A percentile compares a stretch with the other conserved stretches of the same genome.
These are phyloP conservation scores for Mrakia gelida DNA, from an alignment of 768 basidiomycete species.

Conservation along the genomic window DNA sequence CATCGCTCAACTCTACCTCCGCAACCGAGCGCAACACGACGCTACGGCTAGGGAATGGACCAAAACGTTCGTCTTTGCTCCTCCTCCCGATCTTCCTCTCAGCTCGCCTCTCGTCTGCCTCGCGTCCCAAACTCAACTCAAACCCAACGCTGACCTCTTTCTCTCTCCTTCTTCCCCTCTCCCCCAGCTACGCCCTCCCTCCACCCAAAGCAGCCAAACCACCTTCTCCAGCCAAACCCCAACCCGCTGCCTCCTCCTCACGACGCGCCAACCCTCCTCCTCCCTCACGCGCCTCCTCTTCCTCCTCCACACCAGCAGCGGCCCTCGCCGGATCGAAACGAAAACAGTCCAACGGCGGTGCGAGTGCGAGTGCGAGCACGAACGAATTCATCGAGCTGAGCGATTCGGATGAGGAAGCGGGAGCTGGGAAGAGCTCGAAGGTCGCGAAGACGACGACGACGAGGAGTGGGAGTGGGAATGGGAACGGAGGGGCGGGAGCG, in stretches of 20 bases:
- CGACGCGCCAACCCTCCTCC: not conserved
- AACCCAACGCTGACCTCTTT: not conserved
- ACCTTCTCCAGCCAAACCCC: not conserved
- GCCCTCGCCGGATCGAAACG: constrained; percentile 1
- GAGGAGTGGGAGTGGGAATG: not conserved
- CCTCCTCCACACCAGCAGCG: not conserved
- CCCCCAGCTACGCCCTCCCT: not conserved
- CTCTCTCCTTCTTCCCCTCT: not conserved
- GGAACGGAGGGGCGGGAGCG: not conserved
- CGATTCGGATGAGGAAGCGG: not conserved
- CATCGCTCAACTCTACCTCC: constrained; percentile 65
- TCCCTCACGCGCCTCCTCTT: not conserved
- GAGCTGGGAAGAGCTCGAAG: not conserved
- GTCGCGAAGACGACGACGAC: not conserved
- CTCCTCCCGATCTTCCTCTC: not conserved
- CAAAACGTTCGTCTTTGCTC: constrained; percentile 60
- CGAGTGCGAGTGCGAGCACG: not conserved
- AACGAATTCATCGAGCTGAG: not conserved
- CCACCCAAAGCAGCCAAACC: not conserved
- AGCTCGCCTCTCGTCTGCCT: not conserved
- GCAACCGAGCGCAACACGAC: constrained; percentile 68
- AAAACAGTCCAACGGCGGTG: not conserved
- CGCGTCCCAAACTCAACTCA: not conserved
- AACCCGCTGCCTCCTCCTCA: not conserved
- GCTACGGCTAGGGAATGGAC: constrained; percentile 75